Conservation (phyloP, 2,329 filamentous ascomycete genomes). For the Biscogniauxia sp. region DNA sequence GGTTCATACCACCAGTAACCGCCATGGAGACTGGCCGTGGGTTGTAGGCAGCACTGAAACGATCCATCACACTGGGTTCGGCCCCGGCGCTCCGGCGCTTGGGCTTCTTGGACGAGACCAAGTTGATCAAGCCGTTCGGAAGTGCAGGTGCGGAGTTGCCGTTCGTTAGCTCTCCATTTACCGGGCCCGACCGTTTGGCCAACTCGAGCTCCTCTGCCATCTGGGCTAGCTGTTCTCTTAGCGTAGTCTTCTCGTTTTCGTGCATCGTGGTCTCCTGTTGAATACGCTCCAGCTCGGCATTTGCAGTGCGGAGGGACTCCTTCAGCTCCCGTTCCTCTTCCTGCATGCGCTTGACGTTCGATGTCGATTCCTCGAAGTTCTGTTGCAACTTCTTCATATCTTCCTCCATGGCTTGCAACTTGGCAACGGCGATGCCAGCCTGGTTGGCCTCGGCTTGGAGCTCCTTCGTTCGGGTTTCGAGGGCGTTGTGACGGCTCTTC, state of each 20-base stretch:
- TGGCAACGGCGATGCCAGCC: slow-evolving; percentile 90
- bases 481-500: slow-evolving; percentile 85
- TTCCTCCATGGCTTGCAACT: slow-evolving; percentile 86
- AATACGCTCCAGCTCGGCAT: slow-evolving; percentile 75
- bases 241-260: slow-evolving; percentile 79
- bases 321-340: slow-evolving; percentile 87
- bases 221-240: slow-evolving; percentile 85
- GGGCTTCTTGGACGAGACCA: slow-evolving; percentile 84
- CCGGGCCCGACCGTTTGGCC: slow-evolving; percentile 73
- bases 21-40: slow-evolving; percentile 97
- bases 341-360: slow-evolving; percentile 89
- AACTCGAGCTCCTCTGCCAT: slow-evolving; percentile 90
- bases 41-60: slow-evolving; percentile 90
- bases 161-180: slow-evolving; percentile 68
- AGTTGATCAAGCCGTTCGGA: slow-evolving; percentile 82
- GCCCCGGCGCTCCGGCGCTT: slow-evolving; percentile 90
- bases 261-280: slow-evolving; percentile 72
- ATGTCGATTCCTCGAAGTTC: slow-evolving; percentile 85
- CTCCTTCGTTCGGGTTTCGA: slow-evolving; percentile 89
- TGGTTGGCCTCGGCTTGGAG: slow-evolving; percentile 96
- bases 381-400: slow-evolving; percentile 91
- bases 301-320: slow-evolving; percentile 77
- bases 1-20: slow-evolving; percentile 63
- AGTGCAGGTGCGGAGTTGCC: slow-evolving; percentile 57
- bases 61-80: slow-evolving; percentile 80